These are phyloP conservation scores for Harringtonia lauricola DNA, from an alignment of 2,329 filamentous ascomycete genomes.

Conservation along the genomic window DNA sequence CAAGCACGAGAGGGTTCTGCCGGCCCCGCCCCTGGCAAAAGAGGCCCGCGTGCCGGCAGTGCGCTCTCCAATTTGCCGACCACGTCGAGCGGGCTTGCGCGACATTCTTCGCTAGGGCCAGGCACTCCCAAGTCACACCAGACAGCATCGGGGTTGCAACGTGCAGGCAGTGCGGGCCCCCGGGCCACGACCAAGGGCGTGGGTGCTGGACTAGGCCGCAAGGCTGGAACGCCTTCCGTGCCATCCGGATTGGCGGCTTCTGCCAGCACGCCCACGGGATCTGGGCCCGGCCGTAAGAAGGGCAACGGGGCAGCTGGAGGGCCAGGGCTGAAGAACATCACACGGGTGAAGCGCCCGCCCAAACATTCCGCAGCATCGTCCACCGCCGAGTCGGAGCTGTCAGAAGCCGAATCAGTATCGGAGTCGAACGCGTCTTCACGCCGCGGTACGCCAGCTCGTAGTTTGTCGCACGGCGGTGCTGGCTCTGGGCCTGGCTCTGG, in stretches of 20 bases:
- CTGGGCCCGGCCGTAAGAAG: constrained; percentile 34
- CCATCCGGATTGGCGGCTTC: background rate
- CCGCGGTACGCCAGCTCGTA: constrained; percentile 25
- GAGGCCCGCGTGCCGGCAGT: constrained; percentile 36
- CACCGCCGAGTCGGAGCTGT: constrained; percentile 53
- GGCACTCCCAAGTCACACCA: constrained; percentile 44
- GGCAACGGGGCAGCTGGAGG: constrained; percentile 20
- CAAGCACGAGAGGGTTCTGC: constrained; percentile 47
- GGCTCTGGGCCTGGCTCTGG: constrained; percentile 1
- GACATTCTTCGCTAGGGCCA: constrained; percentile 52
- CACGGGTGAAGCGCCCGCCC: constrained; percentile 48
- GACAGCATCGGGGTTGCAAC: constrained; percentile 17
- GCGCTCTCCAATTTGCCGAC: constrained; percentile 35
- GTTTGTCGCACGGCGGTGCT: constrained; percentile 12
- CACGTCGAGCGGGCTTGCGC: constrained; percentile 46
- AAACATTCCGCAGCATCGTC: constrained; percentile 50
- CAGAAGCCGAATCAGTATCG: constrained; percentile 48
- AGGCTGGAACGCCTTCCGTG: constrained; percentile 30
- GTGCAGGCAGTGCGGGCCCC: constrained; percentile 49
- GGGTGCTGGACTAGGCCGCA: constrained; percentile 29
- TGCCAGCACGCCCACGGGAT: constrained; percentile 6
- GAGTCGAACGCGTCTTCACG: constrained; percentile 38
- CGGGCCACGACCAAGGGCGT: constrained; percentile 37
- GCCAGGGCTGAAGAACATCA: constrained; percentile 43
- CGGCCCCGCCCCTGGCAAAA: constrained; percentile 44